A percentile compares a stretch with the other conserved stretches of the same genome.
phyloP scores from a whole-genome alignment of 441 rosid species.

The Capsella rubella region DNA sequence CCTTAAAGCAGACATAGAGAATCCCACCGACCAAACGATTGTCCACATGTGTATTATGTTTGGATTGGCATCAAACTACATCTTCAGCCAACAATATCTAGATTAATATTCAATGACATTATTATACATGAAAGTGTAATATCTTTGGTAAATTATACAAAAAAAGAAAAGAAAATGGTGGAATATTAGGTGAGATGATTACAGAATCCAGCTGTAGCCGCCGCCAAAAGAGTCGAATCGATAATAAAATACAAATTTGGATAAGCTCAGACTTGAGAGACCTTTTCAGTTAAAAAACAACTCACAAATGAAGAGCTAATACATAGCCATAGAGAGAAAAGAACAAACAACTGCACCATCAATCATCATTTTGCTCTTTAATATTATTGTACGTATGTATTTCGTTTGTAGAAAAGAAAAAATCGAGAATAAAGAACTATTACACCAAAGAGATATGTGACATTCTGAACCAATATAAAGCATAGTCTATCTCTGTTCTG shows the following conservation, averaged over 20 bases:
- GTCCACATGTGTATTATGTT: neutral
- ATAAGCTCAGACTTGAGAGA: conserved; percentile 27
- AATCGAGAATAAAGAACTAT: no score
- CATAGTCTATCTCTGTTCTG: no score
- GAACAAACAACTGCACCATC: conserved; percentile 10
- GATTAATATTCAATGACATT: neutral
- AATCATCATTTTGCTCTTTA: conserved; percentile 7
- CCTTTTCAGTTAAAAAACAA: neutral
- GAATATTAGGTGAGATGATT: conserved; percentile 38
- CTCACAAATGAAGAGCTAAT: neutral
- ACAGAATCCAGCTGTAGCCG: conserved; percentile 36
- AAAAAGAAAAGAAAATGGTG: neutral
- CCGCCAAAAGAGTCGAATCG: conserved; percentile 40
- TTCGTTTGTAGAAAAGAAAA: neutral
- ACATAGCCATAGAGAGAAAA: neutral
- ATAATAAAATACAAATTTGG: neutral
- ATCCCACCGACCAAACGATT: no score
- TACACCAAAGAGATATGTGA: no score
- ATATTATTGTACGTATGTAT: neutral
- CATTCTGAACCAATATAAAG: no score
- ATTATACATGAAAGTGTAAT: no score
- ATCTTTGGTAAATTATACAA: neutral
- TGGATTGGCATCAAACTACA: neutral
- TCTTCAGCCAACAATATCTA: neutral
- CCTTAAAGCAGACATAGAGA: no score